These are phyloP conservation scores for Sporothrix schenckii DNA, from an alignment of 2,329 filamentous ascomycete species.

Conservation along the genomic window DNA sequence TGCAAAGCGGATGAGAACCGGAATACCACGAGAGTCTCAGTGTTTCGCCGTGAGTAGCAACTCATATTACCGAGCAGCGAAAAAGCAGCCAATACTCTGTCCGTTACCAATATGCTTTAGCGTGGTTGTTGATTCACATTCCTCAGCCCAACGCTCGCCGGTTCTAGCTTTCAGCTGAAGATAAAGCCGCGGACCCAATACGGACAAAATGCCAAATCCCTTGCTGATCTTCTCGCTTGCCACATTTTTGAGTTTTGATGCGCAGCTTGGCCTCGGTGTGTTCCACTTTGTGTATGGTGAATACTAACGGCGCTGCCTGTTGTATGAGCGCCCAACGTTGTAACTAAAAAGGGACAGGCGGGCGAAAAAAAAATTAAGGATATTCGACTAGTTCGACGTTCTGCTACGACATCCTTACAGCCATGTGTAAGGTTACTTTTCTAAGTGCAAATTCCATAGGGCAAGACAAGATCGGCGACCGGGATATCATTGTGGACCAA, in stretches of 20 bases:
- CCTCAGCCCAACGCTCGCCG: slow-evolving; percentile 10
- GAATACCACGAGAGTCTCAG: no score
- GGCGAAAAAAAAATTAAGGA: no score
- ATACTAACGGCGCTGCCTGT: background rate
- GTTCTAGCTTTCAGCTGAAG: background rate
- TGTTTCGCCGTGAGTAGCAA: no score
- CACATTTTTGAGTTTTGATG: background rate
- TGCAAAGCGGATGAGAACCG: background rate
- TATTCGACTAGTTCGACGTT: no score
- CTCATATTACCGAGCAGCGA: no score
- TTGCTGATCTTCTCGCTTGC: background rate
- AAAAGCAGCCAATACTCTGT: background rate
- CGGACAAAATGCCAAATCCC: slow-evolving; percentile 12
- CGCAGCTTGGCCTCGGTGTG: background rate
- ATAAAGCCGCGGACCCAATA: background rate
- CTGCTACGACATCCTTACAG: background rate
- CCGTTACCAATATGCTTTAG: background rate
- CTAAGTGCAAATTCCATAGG: background rate
- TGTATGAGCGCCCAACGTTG: background rate
- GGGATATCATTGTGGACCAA: background rate
- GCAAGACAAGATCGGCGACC: slow-evolving; percentile 3
- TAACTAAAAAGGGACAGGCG: no score
- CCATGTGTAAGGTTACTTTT: slow-evolving; percentile 2
- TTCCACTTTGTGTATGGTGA: slow-evolving; percentile 14
- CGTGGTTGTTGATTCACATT: background rate